Base-by-base conservation (phyloP, 2,329 filamentous ascomycete species). In the Diatrype stigma region DNA sequence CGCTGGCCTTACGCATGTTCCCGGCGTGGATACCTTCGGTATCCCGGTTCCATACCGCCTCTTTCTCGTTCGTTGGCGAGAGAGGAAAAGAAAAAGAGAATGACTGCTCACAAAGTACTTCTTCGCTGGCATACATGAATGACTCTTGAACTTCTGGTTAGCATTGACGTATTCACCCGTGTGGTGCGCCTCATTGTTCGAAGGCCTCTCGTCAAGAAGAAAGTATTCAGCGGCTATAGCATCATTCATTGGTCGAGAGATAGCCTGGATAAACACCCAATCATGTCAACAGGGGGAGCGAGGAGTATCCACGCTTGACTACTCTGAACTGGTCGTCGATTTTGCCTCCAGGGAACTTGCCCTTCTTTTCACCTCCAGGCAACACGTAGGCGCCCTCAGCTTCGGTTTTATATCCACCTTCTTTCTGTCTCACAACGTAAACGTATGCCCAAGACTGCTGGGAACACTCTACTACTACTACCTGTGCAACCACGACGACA, bases 201-300 rank as follows among this genome's bases (percentile, higher is more conserved):
- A 63, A 60, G 58, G 55, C 55, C 55, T 57, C n/a, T 58, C 56
- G 40, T 44, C 26, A 19, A 44, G 16, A n/a, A 44, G 19, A 21
- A 60, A 51, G 56, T 60, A 51, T 58, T 60, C 58, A 59, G n/a
- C 55, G 60, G 56, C 53, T 53, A 54, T 62, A 30, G 26, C 26
- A 50, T 70, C 26, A 50, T 70, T 68, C 67, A 72, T 75, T 75
- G 73, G 74, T 69, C 66, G 63, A 62, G 60, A 59, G 52, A 55
- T 57, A 55, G 50, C 35, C 59, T 64, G 54, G 55, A 54, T 54
- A 7, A 61, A 56, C 61, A 58, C 58, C 74, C 73, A 76, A 76
- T 76, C 73, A 76, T 70, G 67, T 72, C 66, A 58, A 69, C 67
- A 67, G 61, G 60, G 68, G 60, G 60, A 62, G 66, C 66, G 66